A percentile compares a stretch with the other conserved stretches of the same genome.
Conservation (phyloP, 192 early-diverging fungal species). For the Geranomyces variabilis region DNA sequence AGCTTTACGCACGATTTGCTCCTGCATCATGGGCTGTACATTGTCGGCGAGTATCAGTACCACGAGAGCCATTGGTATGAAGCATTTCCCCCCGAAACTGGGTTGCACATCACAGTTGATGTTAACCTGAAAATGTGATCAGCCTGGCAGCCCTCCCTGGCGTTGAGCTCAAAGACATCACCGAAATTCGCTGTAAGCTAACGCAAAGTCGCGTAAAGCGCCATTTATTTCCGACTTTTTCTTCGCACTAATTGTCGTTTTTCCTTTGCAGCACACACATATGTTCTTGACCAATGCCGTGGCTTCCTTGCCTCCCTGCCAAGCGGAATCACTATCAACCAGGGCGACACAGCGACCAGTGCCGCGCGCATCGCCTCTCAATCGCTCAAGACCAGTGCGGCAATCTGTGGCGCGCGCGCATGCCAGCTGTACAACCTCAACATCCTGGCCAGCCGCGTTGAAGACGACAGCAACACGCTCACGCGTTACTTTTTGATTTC, state of each 20-base stretch:
- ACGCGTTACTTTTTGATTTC: conserved; percentile 42
- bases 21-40: conserved; percentile 27
- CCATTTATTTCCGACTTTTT: too few relatives aligned
- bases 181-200: conserved; percentile 25
- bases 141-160: conserved; percentile 33
- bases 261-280: conserved; percentile 30
- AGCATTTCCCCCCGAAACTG: too few relatives aligned
- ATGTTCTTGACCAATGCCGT: conserved; percentile 45
- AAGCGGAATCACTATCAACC: conserved; percentile 8
- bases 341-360: conserved; percentile 38
- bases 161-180: conserved; percentile 26
- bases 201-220: too few relatives aligned
- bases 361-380: conserved; percentile 21
- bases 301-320: conserved; percentile 23
- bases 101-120: too few relatives aligned
- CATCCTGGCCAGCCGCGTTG: conserved; percentile 26
- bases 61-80: conserved; percentile 36
- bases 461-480: conserved; percentile 31
- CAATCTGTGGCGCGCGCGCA: conserved; percentile 31
- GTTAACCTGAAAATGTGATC: too few relatives aligned
- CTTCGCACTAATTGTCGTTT: too few relatives aligned
- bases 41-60: conserved; percentile 39
- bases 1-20: conserved; percentile 36
- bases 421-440: conserved; percentile 36
- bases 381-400: conserved; percentile 23